A percentile compares a stretch with the other conserved stretches of the same genome.
These are phyloP conservation scores for Perkinsus olseni DNA, from an alignment of 169 alveolate genomes.

Conservation along the genomic window DNA sequence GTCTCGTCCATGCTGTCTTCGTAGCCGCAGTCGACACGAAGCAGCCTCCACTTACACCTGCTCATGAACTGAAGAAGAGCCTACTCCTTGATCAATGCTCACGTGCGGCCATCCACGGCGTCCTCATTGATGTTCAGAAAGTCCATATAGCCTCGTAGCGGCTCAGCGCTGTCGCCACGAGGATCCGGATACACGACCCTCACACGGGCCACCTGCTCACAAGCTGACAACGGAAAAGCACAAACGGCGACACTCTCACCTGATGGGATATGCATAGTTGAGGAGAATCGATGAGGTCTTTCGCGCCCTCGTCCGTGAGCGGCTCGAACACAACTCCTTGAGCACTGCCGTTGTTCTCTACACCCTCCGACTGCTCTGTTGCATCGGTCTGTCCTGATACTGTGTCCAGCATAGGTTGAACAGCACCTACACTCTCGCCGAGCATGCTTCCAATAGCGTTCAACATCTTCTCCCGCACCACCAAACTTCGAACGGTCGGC, in stretches of 20 bases:
- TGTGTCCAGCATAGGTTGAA: not conserved
- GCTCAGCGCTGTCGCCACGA: not conserved
- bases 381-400: too few species aligned
- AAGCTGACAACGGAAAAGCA: not conserved
- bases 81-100: not conserved
- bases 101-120: not conserved
- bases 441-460: not conserved
- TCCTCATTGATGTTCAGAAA: not conserved
- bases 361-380: too few species aligned
- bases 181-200: not conserved
- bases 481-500: not conserved
- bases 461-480: not conserved
- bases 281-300: not conserved
- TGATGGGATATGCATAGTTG: not conserved
- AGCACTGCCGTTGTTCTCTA: too few species aligned
- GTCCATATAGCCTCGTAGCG: not conserved
- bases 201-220: not conserved
- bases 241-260: not conserved
- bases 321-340: too few species aligned
- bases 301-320: too few species aligned
- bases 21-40: not conserved
- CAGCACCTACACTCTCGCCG: not conserved
- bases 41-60: not conserved
- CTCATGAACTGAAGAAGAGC: not conserved
- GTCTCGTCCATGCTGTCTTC: not conserved